Conservation (phyloP, 163 green algal genomes). For the Chloroidium sp. region DNA sequence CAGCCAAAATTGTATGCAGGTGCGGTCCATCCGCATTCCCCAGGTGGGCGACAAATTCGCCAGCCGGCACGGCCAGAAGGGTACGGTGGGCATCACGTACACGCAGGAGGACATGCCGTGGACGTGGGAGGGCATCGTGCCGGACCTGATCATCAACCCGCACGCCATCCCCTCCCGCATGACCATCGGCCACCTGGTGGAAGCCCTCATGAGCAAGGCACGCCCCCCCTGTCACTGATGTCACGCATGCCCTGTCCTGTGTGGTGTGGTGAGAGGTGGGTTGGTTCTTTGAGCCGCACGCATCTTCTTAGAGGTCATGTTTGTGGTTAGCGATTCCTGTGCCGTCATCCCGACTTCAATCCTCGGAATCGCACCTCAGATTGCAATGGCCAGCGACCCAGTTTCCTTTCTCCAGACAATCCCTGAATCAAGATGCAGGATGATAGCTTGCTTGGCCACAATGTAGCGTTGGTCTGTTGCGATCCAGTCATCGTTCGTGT, state of each 20-base stretch:
- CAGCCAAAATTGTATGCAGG: constrained; percentile 12
- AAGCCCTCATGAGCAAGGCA: constrained; percentile 94
- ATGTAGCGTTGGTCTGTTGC: no score
- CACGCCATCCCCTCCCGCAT: constrained; percentile 97
- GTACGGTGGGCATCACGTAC: constrained; percentile 96
- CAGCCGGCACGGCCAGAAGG: constrained; percentile 96
- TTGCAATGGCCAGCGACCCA: no score
- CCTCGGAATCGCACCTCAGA: no score
- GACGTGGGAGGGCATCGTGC: constrained; percentile 72
- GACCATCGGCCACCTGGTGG: constrained; percentile 97
- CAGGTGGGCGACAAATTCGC: constrained; percentile 98
- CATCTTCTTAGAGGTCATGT: no score
- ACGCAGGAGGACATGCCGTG: constrained; percentile 88
- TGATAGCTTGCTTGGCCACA: no score
- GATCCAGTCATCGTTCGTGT: no score
- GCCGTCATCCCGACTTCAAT: no score
- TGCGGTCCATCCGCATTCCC: constrained; percentile 82
- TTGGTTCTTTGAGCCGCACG: no score
- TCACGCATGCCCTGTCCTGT: background rate
- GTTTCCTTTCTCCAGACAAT: no score
- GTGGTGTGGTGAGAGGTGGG: no score
- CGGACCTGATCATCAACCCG: constrained; percentile 97
- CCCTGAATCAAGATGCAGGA: no score
- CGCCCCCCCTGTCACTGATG: background rate
- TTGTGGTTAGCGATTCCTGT: no score